Evolutionary conservation across 225 moss, liverwort and hornwort species (phyloP), one percentile per base, ranked within the genome.

Genomic region (Polytrichum formosum): DNA sequence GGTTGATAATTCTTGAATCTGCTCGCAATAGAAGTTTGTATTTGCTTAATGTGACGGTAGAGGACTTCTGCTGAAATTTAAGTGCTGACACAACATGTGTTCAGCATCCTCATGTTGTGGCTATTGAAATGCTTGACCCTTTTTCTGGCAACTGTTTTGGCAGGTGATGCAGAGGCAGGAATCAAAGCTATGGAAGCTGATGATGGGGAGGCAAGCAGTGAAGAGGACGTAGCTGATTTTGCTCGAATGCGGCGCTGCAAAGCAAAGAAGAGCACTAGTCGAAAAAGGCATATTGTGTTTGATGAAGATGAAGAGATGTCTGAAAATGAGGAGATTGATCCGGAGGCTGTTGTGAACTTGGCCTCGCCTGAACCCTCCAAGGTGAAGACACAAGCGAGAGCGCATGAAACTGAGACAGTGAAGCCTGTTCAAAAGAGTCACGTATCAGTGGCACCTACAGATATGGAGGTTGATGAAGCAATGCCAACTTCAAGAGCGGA

Each of bases 101-200:
- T 46, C 46, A 46, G 46, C 46, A 46, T 3, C 46, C 16, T 3
- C 46, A 46, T 46, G 46, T 46, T 46, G 16, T 46, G 16, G 13
- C 13, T 46, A 46, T 46, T 10, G 46, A 46, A 46, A 13, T 2
- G 46, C 46, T 46, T 46, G 46, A 46, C 46, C 46, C 46, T 46
- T 46, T 26, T 46, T 46, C 46, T 0, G 0, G 46, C 54, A 31
- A 55, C 56, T 65, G 46, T 58, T 59, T 61, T 74, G 67, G 67
- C 73, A 94, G 94, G 87, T 78, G 98, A 92, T 83, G 94, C 98
- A 28, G 98, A 98, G 83, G 91, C 94, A 74, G 77, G 87, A 68
- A 87, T 94, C 70, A 87, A 82, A 81, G 91, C 90, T 54, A 77
- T 89, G 80, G 98, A 94, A 84, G 83, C 65, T 64, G 75, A 74